Evolutionary conservation across 257 asterid genomes (phyloP).

Genomic region (Rehmannia glutinosa): DNA sequence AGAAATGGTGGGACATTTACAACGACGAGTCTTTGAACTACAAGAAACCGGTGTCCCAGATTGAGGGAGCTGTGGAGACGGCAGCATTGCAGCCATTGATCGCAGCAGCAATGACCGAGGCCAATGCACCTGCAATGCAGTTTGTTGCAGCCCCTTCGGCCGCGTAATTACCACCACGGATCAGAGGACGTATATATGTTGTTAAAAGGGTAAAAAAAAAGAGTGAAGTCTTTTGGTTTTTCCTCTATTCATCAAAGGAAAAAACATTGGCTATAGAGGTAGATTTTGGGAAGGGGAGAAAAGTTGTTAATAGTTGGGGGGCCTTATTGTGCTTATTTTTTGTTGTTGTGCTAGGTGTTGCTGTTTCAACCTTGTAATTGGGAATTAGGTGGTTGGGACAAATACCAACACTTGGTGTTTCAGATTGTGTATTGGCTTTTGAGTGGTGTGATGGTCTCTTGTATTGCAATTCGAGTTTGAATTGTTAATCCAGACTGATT

Average conservation of each 20-base stretch:
- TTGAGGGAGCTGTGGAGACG: slow-evolving; percentile 8
- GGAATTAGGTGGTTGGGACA: too few relatives aligned
- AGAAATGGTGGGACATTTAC: slow-evolving; percentile 39
- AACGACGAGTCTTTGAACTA: slow-evolving; percentile 31
- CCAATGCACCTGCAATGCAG: slow-evolving; percentile 14
- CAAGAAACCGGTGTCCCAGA: not conserved
- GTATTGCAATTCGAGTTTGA: too few relatives aligned
- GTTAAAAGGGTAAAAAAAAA: too few relatives aligned
- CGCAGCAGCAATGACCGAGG: slow-evolving; percentile 30
- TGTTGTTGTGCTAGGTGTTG: not conserved
- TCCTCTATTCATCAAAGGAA: not conserved
- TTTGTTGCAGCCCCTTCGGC: slow-evolving; percentile 45
- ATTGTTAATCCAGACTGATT: too few relatives aligned
- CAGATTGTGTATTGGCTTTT: too few relatives aligned
- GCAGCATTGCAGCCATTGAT: slow-evolving; percentile 34
- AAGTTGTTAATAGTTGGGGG: not conserved
- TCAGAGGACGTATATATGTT: not conserved
- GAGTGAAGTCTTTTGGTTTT: not conserved
- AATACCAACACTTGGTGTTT: too few relatives aligned
- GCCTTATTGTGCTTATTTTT: too few relatives aligned
- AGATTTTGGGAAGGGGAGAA: not conserved
- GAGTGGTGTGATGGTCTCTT: too few relatives aligned
- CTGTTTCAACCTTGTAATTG: not conserved
- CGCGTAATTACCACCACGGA: slow-evolving; percentile 13
- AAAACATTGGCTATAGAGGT: not conserved